Conservation (phyloP, 768 basidiomycete species). For the Lactarius psammicola region DNA sequence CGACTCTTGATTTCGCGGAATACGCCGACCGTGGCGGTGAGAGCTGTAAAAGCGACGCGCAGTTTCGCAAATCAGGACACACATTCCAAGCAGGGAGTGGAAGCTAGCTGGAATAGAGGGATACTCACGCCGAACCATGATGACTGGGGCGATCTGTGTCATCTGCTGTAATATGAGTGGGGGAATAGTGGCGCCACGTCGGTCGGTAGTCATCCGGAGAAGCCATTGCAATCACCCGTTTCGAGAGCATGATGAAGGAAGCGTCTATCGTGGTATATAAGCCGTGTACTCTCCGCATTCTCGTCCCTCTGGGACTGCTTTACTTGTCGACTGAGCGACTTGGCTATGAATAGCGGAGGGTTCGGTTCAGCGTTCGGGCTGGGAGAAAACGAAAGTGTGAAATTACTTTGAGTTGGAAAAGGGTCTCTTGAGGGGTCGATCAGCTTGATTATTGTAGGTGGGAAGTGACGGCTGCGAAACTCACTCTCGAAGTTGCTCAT, state of each 20-base stretch:
- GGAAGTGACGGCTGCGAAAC: too few species aligned
- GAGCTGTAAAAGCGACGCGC: background rate
- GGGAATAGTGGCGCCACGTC: background rate
- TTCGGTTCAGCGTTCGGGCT: background rate
- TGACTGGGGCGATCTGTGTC: background rate
- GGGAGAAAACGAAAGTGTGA: too few species aligned
- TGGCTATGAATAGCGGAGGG: slow-evolving; percentile 85
- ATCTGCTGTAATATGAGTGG: background rate
- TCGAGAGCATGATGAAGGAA: too few species aligned
- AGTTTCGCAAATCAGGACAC: background rate
- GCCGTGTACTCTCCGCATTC: too few species aligned
- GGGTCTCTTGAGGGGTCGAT: too few species aligned
- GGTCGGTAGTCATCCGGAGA: background rate
- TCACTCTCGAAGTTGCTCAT: too few species aligned
- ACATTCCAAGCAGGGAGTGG: background rate
- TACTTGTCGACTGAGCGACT: too few species aligned
- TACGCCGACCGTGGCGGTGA: background rate
- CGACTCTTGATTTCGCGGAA: slow-evolving; percentile 16
- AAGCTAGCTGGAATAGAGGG: background rate
- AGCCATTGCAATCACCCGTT: too few species aligned
- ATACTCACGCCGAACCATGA: background rate
- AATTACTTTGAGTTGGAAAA: too few species aligned
- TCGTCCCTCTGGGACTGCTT: too few species aligned
- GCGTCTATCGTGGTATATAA: too few species aligned
- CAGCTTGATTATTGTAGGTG: too few species aligned